A percentile compares a stretch with the other conserved stretches of the same genome.
phyloP scores from a whole-genome alignment of 805 yeast genomes.

The Saturnispora bothae region DNA sequence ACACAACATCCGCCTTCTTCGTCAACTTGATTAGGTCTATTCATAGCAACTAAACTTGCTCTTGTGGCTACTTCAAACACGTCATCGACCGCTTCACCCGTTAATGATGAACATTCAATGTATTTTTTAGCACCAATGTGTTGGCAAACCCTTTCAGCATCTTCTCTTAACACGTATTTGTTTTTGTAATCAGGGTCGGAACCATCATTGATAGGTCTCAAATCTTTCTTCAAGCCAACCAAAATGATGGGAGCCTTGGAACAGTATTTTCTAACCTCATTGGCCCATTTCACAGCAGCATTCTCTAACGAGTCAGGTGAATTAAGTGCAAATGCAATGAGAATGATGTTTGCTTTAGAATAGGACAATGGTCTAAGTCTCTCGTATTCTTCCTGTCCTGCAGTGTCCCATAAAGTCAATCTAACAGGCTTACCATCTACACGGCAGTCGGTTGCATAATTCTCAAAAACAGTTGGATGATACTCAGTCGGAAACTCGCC shows the following conservation, averaged over 20 bases:
- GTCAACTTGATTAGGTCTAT: conserved; percentile 32
- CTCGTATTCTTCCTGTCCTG: conserved; percentile 95
- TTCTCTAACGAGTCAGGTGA: conserved; percentile 77
- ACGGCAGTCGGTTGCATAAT: conserved; percentile 87
- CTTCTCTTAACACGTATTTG: conserved; percentile 41
- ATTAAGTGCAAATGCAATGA: conserved; percentile 80
- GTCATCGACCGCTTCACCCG: conserved; percentile 93
- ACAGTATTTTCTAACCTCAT: conserved; percentile 70
- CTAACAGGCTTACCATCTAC: conserved; percentile 90
- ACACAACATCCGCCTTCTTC: conserved; percentile 33
- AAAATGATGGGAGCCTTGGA: conserved; percentile 69
- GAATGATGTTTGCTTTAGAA: conserved; percentile 74
- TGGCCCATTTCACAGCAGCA: conserved; percentile 80
- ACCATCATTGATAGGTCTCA: conserved; percentile 37
- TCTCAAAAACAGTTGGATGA: conserved; percentile 91
- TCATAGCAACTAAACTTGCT: conserved; percentile 54
- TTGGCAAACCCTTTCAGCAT: conserved; percentile 63
- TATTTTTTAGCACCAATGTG: conserved; percentile 76
- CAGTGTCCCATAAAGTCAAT: conserved; percentile 89
- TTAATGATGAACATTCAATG: conserved; percentile 81
- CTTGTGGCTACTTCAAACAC: conserved; percentile 88
- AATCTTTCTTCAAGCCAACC: conserved; percentile 79
- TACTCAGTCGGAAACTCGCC: conserved; percentile 91
- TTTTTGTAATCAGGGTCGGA: conserved; percentile 25
- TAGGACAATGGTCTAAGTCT: conserved; percentile 81